These are phyloP conservation scores for Furcasterigmium furcatum DNA, from an alignment of 2,329 filamentous ascomycete genomes.

Conservation along the genomic window DNA sequence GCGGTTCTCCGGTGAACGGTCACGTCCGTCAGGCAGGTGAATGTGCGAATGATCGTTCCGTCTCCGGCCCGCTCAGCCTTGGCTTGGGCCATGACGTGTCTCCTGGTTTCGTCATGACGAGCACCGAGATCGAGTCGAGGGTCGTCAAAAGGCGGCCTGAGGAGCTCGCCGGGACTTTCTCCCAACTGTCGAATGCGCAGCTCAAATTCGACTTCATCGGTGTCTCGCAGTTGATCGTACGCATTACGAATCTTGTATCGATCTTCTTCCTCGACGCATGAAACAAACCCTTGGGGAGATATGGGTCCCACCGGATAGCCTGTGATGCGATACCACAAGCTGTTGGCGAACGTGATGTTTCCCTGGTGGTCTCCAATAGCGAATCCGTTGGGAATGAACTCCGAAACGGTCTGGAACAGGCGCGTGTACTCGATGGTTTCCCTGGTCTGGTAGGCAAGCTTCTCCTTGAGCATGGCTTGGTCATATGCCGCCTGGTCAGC, in stretches of 20 bases:
- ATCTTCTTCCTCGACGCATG: slow-evolving; percentile 44
- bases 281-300: slow-evolving; percentile 31
- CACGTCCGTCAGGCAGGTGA: slow-evolving; percentile 49
- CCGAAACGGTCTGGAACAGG: slow-evolving; percentile 67
- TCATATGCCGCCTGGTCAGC: slow-evolving; percentile 66
- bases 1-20: slow-evolving; percentile 46
- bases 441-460: slow-evolving; percentile 54
- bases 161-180: slow-evolving; percentile 3
- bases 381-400: slow-evolving; percentile 72
- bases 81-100: slow-evolving; percentile 43
- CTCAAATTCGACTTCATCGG: slow-evolving; percentile 40
- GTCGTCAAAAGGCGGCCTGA: slow-evolving; percentile 7
- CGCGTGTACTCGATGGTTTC: slow-evolving; percentile 53
- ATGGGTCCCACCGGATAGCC: slow-evolving; percentile 34
- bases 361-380: slow-evolving; percentile 66
- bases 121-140: slow-evolving; percentile 16
- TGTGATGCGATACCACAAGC: slow-evolving; percentile 57
- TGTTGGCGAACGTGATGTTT: slow-evolving; percentile 67
- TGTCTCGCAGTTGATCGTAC: slow-evolving; percentile 35
- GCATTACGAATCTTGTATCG: slow-evolving; percentile 33
- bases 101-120: slow-evolving; percentile 27
- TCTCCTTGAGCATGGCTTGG: slow-evolving; percentile 62
- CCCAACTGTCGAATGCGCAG: slow-evolving; percentile 33
- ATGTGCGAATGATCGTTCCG: slow-evolving; percentile 38
- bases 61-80: slow-evolving; percentile 41